Base-by-base conservation (phyloP, 2,329 filamentous ascomycete genomes). In the Cercospora sp. region DNA sequence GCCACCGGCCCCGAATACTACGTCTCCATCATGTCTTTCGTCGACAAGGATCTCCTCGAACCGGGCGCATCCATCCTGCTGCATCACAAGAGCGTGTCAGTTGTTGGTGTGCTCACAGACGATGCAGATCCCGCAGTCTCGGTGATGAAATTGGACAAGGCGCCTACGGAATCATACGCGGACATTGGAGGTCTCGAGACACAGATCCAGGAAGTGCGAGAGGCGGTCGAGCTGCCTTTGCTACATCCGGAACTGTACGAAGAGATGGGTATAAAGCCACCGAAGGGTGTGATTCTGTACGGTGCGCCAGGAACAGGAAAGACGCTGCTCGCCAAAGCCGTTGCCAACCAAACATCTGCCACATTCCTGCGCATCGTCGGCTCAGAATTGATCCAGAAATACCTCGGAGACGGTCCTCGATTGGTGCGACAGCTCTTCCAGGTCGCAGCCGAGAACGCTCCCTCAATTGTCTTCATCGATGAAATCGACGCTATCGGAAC, bases 251-350 rank as follows among this genome's bases (percentile, higher is more conserved):
- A 99, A 82, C 84, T 99, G 63, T 99, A 99, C 82, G 95, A 99
- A 81, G 95, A 99, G 85, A 99, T 99, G 95, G 95, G 95, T 78
- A 98, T 99, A 86, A 99, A 99, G 82, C 95, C 95, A 4, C 95
- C 95, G 69, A 99, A 99, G 87, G 95, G 95, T 86, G 95, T 99
- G 75, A 99, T 99, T 77, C 90, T 99, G 28, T 99, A 99, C 80
- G 95, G 95, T 83, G 93, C 93, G 5, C 95, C 95, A 0, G 95
- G 95, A 81, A 99, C 95, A 8, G 95, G 95, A 81, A 99, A 98
- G 85, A 98, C 94, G 5, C 85, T 97, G 3, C 85, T 99, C 67
- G 95, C 95, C 70, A 98, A 98, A 84, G 95, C 95, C 9, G 95
- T 99, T 61, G 95, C 95, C 73, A 98, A 99, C 80, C 94, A 97